Base-by-base conservation (phyloP, 1,139 yeast species). In the Torulaspora pretoriensis region DNA sequence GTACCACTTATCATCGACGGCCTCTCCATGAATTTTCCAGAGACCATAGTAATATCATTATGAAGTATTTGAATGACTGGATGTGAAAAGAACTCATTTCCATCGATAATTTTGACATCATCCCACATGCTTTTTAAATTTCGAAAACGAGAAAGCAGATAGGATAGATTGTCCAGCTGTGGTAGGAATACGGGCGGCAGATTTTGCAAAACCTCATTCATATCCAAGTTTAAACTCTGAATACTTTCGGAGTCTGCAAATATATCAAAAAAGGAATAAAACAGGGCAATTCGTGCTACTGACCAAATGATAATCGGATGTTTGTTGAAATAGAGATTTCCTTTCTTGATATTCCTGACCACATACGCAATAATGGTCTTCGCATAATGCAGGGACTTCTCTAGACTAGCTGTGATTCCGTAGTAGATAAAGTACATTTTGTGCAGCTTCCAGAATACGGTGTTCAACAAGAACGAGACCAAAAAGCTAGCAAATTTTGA, bases 151-250 rank as follows among this genome's bases (percentile, higher is more conserved):
- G 48, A 46, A 1, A 55, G 31, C 13, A 61, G 13, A 25, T 46
- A 70, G 53, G 56, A 82, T 81, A 22, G 49, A 56, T 59, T 71
- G 75, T 51, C 74, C 71, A 30, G 77, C 16, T 48, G 47, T 7
- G 52, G 45, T 10, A 51, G 52, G 6, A 52, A 41, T 8, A 50
- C 42, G 1, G 46, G 14, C 2, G 61, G 53, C 14, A 55, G 33
- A 8, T 44, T 49, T 12, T 46, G 36, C 14, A 57, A 38, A 10
- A 62, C 33, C 14, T 61, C 61, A 29, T 45, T 45, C 1, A 61
- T 28, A 40, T 60, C 63, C 2, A 50, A 42, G 9, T 46, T 51
- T 26, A 60, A 40, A 39, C 52, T 50, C 16, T 53, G 53, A 27
- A 57, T 47, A n/a, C 47, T 52, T 4, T 50, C 48, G 2, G 57